Base-by-base conservation (phyloP, 1,139 yeast species). In the Blastobotrys niveus region DNA sequence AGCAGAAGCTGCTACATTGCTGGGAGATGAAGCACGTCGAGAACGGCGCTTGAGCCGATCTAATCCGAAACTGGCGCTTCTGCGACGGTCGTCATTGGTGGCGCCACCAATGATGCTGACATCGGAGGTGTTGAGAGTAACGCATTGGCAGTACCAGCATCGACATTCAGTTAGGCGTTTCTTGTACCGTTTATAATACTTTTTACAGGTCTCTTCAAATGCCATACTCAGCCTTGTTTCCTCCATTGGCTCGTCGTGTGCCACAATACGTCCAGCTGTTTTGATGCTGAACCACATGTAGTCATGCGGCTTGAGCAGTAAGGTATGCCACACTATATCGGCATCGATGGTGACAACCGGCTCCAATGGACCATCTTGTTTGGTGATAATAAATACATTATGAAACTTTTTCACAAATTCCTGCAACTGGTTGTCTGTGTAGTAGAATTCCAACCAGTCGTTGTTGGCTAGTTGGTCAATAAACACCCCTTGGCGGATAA, bases 311-410 rank as follows among this genome's bases (percentile, higher is more conserved):
- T 59, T 52, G 22, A 69, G 53, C 47, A 64, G 69, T 46, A 68
- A 71, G 4, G 73, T 68, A 44, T 66, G 71, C 73, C 73, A 68
- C 1, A 64, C 55, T 33, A 69, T 54, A 46, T 69, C 72, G 21
- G 68, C 65, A 42, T 68, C 73, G 41, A 68, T 52, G 0, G 73
- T 66, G 0, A 73, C 72, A 0, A 69, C 66, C 20, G 64, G 51
- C 42, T 58, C 51, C n/a, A 36, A 29, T 7, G 35, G 42, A 10
- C 48, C 50, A 15, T 47, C 26, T 8, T 43, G 32, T 14, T 42
- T 39, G 21, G 66, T 44, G 18, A 68, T 25, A 5, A 47, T 41
- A 38, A 66, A 55, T 45, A 66, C 67, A 8, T 63, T 51, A 5
- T 46, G 38, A 42, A 69, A 67, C 34, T 69, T 55, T 15, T 45